Evolutionary conservation across 164 flowering plant species (phyloP).

Genomic region (Pachysandra terminalis): DNA sequence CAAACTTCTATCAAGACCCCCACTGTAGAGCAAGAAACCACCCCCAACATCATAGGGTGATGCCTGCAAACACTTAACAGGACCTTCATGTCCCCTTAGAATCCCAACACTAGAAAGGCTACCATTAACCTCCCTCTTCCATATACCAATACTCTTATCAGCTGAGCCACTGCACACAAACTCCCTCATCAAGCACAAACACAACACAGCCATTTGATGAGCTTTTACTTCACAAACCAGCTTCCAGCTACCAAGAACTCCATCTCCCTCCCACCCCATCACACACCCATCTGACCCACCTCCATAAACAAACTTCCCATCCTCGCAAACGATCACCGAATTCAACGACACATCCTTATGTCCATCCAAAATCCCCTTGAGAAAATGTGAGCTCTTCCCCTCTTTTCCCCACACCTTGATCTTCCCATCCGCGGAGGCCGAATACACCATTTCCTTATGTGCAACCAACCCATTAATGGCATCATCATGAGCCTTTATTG

Average conservation of each 20-base stretch:
- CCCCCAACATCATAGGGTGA: conserved; percentile 57
- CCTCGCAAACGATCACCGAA: conserved; percentile 57
- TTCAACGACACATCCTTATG: conserved; percentile 80
- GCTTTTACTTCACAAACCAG: conserved; percentile 58
- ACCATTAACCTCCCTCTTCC: conserved; percentile 62
- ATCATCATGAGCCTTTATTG: conserved; percentile 89
- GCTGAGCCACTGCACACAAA: conserved; percentile 85
- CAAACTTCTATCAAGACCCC: conserved; percentile 80
- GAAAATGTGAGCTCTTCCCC: conserved; percentile 31
- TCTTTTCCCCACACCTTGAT: conserved; percentile 74
- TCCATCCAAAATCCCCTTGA: conserved; percentile 61
- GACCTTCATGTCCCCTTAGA: conserved; percentile 81
- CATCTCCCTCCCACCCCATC: conserved; percentile 67
- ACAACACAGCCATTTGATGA: conserved; percentile 78
- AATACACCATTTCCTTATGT: conserved; percentile 54
- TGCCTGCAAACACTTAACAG: conserved; percentile 88
- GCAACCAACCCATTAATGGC: conserved; percentile 74
- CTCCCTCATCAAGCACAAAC: conserved; percentile 64
- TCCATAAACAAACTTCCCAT: conserved; percentile 63
- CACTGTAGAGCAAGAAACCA: conserved; percentile 93
- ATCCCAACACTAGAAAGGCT: conserved; percentile 42
- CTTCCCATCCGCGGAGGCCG: conserved; percentile 92
- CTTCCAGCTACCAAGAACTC: conserved; percentile 41
- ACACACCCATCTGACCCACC: conserved; percentile 85
- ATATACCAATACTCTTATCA: conserved; percentile 73